Evolutionary conservation across 1,139 yeast genomes (phyloP), one percentile per base, ranked within the genome.

Genomic region (Hyphopichia khmerensis): DNA sequence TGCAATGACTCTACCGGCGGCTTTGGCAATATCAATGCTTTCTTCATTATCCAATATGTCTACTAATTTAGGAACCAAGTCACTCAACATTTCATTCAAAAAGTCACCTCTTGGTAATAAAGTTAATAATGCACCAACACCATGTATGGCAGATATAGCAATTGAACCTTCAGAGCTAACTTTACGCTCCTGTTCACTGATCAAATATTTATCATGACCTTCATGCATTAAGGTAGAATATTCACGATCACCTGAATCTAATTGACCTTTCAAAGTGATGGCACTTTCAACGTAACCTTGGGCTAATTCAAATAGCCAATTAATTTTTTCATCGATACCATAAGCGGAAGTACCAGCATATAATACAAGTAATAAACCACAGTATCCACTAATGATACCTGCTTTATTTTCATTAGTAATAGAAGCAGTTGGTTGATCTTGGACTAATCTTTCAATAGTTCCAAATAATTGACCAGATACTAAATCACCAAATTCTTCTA

Each of bases 1-100:
- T 0, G 85, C 93, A 47, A 82, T 67, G 5, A 82, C 66, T 57
- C 85, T 67, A 29, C 82, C 84, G 10, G 82, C 77, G 30, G 90
- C 79, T 55, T 78, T 62, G 39, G 76, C 51, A 48, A 69, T 57
- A 43, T 77, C 72, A 41, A 66, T 50, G 47, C 58, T 64, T 29
- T 60, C 64, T 31, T 76, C 81, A 48, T 71, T 66, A 43, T 72
- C 77, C 26, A 77, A 59, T 36, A 74, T 61, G 6, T 69, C 65
- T 13, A 74, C 63, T 17, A 74, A 53, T 39, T 72, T 74, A 5
- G 65, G 56, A 26, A 68, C 55, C 43, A 74, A 51, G 35, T 65
- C 70, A 39, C 69, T 69, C 8, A 72, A 44, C 2, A 67, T 42
- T 41, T 75, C 80, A 52, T 77, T 77, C 35, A 74, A 57, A 42